A percentile compares a stretch with the other conserved stretches of the same genome.
phyloP scores from a whole-genome alignment of 2,329 filamentous ascomycete species.

The Neonectria neomacrospora region DNA sequence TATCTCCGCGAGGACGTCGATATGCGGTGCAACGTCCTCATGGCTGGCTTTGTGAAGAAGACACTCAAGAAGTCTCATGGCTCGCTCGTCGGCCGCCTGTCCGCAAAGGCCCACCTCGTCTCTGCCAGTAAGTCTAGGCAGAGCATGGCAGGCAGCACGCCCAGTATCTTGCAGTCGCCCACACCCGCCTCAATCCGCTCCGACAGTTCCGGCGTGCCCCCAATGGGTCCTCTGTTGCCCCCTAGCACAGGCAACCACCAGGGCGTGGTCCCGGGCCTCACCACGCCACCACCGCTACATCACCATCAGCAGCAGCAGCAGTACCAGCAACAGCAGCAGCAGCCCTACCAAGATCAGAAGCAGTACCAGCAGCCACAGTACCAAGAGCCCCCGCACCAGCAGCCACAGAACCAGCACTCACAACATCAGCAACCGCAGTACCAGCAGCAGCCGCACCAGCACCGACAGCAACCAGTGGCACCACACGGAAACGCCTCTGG shows the following conservation, averaged over 20 bases:
- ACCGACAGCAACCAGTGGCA: constrained; percentile 11
- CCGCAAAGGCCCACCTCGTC: constrained; percentile 46
- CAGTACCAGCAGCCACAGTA: neutral
- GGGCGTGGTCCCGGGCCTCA: constrained; percentile 16
- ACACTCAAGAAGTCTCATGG: constrained; percentile 82
- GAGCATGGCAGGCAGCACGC: constrained; percentile 22
- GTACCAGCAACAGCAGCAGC: constrained; percentile 11
- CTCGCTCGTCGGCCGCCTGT: constrained; percentile 74
- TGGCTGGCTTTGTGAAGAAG: constrained; percentile 82
- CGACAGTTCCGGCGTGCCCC: constrained; percentile 25
- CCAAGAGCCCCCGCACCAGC: neutral
- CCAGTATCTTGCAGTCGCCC: constrained; percentile 29
- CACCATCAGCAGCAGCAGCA: constrained; percentile 2
- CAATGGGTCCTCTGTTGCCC: constrained; percentile 34
- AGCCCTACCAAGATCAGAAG: neutral
- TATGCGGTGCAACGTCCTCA: constrained; percentile 80
- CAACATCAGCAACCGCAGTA: neutral
- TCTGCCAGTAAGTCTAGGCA: constrained; percentile 35
- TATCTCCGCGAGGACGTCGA: constrained; percentile 89
- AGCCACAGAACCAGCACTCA: constrained; percentile 2
- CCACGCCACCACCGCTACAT: constrained; percentile 14
- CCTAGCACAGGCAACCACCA: constrained; percentile 24
- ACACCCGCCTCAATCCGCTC: constrained; percentile 28
- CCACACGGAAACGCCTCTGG: neutral
- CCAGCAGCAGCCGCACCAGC: neutral